These are phyloP conservation scores for Beta lomatogona DNA, from an alignment of 179 eudicot genomes.

Conservation along the genomic window DNA sequence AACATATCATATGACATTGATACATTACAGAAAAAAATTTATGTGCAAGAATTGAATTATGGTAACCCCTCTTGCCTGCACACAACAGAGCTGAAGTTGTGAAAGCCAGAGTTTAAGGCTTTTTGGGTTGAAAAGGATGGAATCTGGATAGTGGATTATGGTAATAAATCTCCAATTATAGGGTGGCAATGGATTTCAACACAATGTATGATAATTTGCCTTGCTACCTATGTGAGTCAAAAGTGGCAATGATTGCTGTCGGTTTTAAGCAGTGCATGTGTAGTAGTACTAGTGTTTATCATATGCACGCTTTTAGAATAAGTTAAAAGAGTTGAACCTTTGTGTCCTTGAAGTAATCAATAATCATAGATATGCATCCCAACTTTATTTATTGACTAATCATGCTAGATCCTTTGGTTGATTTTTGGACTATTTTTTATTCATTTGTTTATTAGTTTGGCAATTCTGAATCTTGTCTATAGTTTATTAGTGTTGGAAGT, in stretches of 20 bases:
- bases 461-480: not conserved
- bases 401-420: slow-evolving; percentile 13
- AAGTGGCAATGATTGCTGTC: slow-evolving; percentile 28
- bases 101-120: slow-evolving; percentile 17
- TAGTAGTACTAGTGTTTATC: not conserved
- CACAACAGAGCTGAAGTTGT: not conserved
- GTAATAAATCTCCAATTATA: slow-evolving; percentile 30
- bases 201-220: slow-evolving; percentile 4
- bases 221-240: slow-evolving; percentile 23
- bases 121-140: slow-evolving; percentile 17
- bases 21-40: not conserved
- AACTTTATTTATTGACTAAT: slow-evolving; percentile 5
- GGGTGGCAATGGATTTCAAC: slow-evolving; percentile 20
- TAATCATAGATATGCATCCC: slow-evolving; percentile 19
- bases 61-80: too few relatives aligned
- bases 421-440: not conserved
- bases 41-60: too few relatives aligned
- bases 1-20: not conserved
- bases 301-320: slow-evolving; percentile 27
- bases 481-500: not conserved
- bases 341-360: slow-evolving; percentile 11
- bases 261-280: slow-evolving; percentile 11
- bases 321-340: slow-evolving; percentile 7
- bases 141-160: slow-evolving; percentile 4
- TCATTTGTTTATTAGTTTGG: not conserved